Conservation (phyloP, 805 yeast species). For the Helenozyma baotianmanensis region DNA sequence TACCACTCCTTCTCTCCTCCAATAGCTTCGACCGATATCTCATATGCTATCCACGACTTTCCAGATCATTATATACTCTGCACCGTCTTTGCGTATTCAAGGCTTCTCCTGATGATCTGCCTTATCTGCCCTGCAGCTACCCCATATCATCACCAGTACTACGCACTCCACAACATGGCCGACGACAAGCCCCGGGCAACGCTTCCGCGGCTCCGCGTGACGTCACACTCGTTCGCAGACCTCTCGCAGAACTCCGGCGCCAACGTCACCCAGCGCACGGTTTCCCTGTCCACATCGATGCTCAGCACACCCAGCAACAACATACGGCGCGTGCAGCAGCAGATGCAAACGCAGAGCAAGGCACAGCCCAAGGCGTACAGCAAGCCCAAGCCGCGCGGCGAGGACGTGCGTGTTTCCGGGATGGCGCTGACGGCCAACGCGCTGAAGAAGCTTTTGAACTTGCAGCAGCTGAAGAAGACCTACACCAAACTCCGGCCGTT, state of each 20-base stretch:
- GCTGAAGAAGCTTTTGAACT: conserved; percentile 34
- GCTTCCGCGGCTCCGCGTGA: conserved; percentile 13
- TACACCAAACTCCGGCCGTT: conserved; percentile 15
- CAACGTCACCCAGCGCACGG: conserved; percentile 26
- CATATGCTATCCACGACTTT: no score
- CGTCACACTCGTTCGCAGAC: conserved; percentile 12
- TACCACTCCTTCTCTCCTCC: no score
- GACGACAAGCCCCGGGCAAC: conserved; percentile 10
- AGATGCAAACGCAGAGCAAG: conserved; percentile 12
- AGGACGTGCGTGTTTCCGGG: conserved; percentile 5
- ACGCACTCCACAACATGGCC: conserved; percentile 6
- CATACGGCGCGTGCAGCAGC: conserved; percentile 30
- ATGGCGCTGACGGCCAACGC: conserved; percentile 16
- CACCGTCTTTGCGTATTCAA: no score
- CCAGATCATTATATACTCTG: no score
- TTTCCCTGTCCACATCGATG: conserved; percentile 35
- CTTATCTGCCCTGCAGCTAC: not conserved
- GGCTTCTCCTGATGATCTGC: no score
- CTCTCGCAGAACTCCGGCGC: conserved; percentile 7
- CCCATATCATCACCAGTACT: not conserved
- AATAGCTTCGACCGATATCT: no score
- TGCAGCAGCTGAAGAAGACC: conserved; percentile 34
- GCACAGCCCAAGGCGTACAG: conserved; percentile 10
- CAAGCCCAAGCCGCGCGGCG: conserved; percentile 3
- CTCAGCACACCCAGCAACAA: conserved; percentile 41